Base-by-base conservation (phyloP, 2,329 filamentous ascomycete species). In the Pseudogymnoascus sp. region DNA sequence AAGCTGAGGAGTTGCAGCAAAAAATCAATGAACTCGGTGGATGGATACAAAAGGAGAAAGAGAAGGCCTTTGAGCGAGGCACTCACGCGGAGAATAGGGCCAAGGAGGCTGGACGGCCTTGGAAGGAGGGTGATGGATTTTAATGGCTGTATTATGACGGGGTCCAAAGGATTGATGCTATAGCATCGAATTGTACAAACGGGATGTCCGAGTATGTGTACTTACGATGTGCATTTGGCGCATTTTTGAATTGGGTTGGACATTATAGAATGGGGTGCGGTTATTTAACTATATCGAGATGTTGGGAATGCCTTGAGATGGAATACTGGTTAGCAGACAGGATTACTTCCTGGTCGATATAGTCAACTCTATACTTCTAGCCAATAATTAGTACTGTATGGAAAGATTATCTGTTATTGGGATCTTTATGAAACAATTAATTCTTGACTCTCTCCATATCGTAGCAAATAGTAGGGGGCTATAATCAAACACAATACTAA, bases 141-240 rank as follows among this genome's bases (percentile, higher is more conserved):
- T 61, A 60, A 58, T 50, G 8, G 25, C 22, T 25, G 8, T 4
- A 16, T 54, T 54, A 54, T 54, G 47, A 54, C 3, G 47, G 47
- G 6, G 28, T 33, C 25, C 47, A 33, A 18, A 20, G 47, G 47
- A 18, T 35, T 35, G 47, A 54, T 54, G 47, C 9, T 60, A 65
- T 82, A 14, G 58, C 25, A 50, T 60, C 22, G 38, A 14, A 37
- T 43, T 59, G 36, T 59, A 50, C n/a, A 59, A 39, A 59, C 14
- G 58, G 37, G 18, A 37, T 60, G 47, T 54, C 47, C 28, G 47
- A 54, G 47, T 54, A 54, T 54, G 9, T 54, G 47, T 54, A 54
- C 28, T 35, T 7, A 33, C 12, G 47, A 16, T 54, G 28, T 54
- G 47, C 28, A 54, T 54, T 33, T 54, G 47, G 47, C 47, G 47